Evolutionary conservation across 495 filamentous ascomycete genomes (phyloP).

Genomic region (Xylaria scruposa): DNA sequence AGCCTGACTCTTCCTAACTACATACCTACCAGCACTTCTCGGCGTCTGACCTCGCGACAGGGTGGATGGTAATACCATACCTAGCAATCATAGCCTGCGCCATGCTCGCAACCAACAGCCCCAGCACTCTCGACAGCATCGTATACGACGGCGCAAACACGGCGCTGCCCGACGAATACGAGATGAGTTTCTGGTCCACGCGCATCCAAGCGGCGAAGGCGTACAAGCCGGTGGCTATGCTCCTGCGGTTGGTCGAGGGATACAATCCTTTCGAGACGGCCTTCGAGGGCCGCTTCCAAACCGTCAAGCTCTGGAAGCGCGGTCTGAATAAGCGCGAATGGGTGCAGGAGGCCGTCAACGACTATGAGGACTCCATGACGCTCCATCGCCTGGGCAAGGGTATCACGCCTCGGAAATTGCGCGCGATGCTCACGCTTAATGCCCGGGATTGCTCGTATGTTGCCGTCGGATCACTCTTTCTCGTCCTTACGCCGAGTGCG

Average conservation of each 20-base stretch:
- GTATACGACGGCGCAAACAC: slow-evolving; percentile 37
- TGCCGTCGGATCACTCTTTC: slow-evolving; percentile 39
- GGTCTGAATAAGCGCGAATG: slow-evolving; percentile 41
- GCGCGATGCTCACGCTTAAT: slow-evolving; percentile 33
- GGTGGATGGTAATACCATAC: slow-evolving; percentile 41
- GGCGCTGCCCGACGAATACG: slow-evolving; percentile 30
- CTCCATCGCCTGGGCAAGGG: not conserved
- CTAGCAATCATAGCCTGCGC: slow-evolving; percentile 37
- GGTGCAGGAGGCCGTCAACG: slow-evolving; percentile 39
- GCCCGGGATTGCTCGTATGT: slow-evolving; percentile 35
- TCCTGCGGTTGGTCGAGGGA: slow-evolving; percentile 29
- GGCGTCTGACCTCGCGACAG: slow-evolving; percentile 27
- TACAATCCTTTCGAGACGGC: slow-evolving; percentile 37
- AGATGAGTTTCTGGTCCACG: slow-evolving; percentile 27
- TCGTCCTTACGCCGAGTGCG: slow-evolving; percentile 43
- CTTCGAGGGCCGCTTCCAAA: slow-evolving; percentile 38
- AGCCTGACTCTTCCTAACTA: slow-evolving; percentile 23
- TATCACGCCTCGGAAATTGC: slow-evolving; percentile 23
- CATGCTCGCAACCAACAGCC: slow-evolving; percentile 35
- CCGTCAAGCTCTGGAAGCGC: slow-evolving; percentile 42
- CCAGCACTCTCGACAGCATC: slow-evolving; percentile 40
- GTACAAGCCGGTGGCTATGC: slow-evolving; percentile 20
- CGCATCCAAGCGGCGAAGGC: slow-evolving; percentile 24
- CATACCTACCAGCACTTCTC: slow-evolving; percentile 16
- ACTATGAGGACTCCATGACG: slow-evolving; percentile 29